Percentiles rank a stretch among this genome's conserved stretches.
phyloP scores from a whole-genome alignment of 225 moss, liverwort and hornwort genomes.

The Bryoerythrophyllum caledonicum region DNA sequence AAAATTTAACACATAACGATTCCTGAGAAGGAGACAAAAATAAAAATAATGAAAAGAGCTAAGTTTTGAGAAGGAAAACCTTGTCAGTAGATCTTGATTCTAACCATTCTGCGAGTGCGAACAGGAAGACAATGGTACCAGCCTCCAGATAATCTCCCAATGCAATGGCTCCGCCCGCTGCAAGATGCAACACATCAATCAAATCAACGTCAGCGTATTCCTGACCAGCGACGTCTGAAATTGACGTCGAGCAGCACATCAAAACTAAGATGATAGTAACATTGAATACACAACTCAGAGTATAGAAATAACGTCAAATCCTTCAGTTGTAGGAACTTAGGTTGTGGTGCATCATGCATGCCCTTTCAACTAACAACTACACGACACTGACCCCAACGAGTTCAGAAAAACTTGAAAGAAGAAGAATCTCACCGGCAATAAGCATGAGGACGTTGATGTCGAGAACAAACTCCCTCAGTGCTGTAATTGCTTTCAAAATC shows the following conservation, averaged over 20 bases:
- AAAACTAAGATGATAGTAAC: background rate
- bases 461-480: constrained; percentile 61
- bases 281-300: background rate
- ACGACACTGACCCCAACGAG: background rate
- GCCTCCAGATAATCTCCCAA: constrained; percentile 96
- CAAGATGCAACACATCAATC: constrained; percentile 31
- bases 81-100: constrained; percentile 86
- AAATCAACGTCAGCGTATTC: constrained; percentile 12
- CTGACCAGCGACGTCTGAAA: background rate
- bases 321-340: background rate
- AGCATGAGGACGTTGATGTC: constrained; percentile 97
- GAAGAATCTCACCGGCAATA: constrained; percentile 64
- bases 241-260: background rate
- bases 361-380: background rate
- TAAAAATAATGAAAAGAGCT: background rate
- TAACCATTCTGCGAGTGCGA: constrained; percentile 87
- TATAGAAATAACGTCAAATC: background rate
- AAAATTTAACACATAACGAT: background rate
- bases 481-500: constrained; percentile 66
- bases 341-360: constrained; percentile 10
- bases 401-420: constrained; percentile 3
- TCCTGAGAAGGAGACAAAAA: too few relatives aligned
- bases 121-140: constrained; percentile 87
- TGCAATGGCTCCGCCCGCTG: constrained; percentile 82
- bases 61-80: constrained; percentile 36